These are phyloP conservation scores for Mycena filopes DNA, from an alignment of 768 basidiomycete species.

Conservation along the genomic window DNA sequence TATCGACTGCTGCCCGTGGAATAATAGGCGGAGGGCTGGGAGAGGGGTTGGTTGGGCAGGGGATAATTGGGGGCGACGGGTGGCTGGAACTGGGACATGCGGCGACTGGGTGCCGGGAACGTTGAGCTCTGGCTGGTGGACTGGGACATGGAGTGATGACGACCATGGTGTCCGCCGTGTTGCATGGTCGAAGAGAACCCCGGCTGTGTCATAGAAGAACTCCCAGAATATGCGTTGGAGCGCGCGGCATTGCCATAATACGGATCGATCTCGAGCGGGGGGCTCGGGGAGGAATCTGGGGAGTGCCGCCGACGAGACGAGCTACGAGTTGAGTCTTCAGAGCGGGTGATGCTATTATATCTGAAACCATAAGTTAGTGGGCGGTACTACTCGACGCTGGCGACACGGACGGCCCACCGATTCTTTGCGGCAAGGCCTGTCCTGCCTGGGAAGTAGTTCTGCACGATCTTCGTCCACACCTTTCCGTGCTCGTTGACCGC, in stretches of 20 bases:
- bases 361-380: conserved; percentile 37
- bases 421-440: conserved; percentile 72
- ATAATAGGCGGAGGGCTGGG: background rate
- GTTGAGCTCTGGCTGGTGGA: background rate
- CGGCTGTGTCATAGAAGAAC: background rate
- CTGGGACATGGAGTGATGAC: background rate
- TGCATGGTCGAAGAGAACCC: background rate
- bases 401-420: conserved; percentile 46
- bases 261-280: conserved; percentile 2
- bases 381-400: background rate
- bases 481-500: conserved; percentile 67
- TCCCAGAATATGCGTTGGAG: background rate
- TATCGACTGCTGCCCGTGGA: background rate
- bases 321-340: conserved; percentile 27
- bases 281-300: conserved; percentile 21
- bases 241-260: background rate
- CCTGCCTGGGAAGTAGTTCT: conserved; percentile 68
- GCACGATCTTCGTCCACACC: conserved; percentile 72
- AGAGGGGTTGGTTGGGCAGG: background rate
- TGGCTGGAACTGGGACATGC: conserved; percentile 2
- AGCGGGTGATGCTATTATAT: conserved; percentile 63
- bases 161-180: background rate
- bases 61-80: conserved; percentile 1
- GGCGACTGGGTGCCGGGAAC: background rate
- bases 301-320: background rate